phyloP scores from a whole-genome alignment of 2,329 filamentous ascomycete genomes.

The Epichloe uncinata region DNA sequence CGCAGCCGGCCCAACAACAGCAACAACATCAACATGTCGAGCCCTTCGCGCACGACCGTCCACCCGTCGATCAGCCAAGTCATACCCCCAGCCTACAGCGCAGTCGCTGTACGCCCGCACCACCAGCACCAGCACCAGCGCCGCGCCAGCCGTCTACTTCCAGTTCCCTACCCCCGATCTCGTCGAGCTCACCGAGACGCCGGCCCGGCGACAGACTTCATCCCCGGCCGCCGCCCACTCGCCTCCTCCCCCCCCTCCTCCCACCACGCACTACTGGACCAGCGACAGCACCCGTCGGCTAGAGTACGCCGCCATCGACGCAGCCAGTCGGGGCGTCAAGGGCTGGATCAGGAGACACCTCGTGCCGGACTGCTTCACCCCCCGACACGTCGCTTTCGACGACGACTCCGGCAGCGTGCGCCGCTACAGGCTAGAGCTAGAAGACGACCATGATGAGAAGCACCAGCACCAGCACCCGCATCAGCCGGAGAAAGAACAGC shows the following conservation, averaged over 20 bases:
- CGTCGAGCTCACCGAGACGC: constrained; percentile 12
- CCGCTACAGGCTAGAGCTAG: constrained; percentile 46
- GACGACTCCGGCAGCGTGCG: constrained; percentile 51
- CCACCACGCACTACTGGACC: constrained; percentile 55
- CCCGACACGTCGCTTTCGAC: constrained; percentile 40
- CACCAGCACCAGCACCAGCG: constrained; percentile 10
- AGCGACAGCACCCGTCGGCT: constrained; percentile 47
- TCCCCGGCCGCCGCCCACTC: constrained; percentile 10
- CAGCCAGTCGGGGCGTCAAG: constrained; percentile 43
- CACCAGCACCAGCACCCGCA: constrained; percentile 3
- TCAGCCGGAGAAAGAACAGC: constrained; percentile 2
- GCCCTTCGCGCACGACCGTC: constrained; percentile 25
- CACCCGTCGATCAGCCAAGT: constrained; percentile 27
- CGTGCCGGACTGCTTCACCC: constrained; percentile 48
- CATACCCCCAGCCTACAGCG: constrained; percentile 18
- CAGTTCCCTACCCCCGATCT: constrained; percentile 35
- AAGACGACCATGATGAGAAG: constrained; percentile 26
- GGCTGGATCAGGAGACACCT: constrained; percentile 46
- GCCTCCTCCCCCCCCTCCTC: constrained; percentile 39
- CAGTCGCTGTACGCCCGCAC: constrained; percentile 15
- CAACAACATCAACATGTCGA: constrained; percentile 13
- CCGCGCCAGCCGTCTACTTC: constrained; percentile 28
- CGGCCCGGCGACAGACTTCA: background rate
- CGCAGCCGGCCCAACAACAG: constrained; percentile 8
- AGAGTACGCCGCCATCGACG: constrained; percentile 55